phyloP scores from a whole-genome alignment of 192 early-diverging fungal species.

The Gryganskiella cystojenkinii region DNA sequence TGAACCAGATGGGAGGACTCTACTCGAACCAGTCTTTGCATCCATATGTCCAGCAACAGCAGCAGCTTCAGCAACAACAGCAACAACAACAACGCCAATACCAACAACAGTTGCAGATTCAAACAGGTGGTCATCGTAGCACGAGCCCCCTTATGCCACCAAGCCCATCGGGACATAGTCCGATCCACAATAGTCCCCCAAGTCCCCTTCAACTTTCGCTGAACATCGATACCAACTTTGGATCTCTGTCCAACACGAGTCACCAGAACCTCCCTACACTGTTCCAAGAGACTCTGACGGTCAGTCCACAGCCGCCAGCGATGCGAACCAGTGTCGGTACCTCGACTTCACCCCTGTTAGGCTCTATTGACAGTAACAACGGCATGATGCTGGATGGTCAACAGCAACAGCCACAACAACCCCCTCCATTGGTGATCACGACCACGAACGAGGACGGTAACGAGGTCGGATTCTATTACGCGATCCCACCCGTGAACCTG shows the following conservation, averaged over 20 bases:
- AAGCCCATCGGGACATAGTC: slow-evolving; percentile 26
- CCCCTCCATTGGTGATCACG: slow-evolving; percentile 46
- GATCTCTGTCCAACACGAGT: slow-evolving; percentile 5
- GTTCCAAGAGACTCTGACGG: slow-evolving; percentile 26
- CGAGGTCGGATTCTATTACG: slow-evolving; percentile 51
- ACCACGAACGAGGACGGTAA: slow-evolving; percentile 51
- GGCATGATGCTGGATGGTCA: not conserved
- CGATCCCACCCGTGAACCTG: slow-evolving; percentile 34
- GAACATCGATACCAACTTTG: slow-evolving; percentile 40
- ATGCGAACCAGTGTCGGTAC: slow-evolving; percentile 29
- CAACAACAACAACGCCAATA: slow-evolving; percentile 19
- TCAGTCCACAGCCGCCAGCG: slow-evolving; percentile 18
- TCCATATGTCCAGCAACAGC: not conserved
- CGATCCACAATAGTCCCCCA: slow-evolving; percentile 26
- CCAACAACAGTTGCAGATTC: slow-evolving; percentile 13
- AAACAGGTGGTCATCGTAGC: slow-evolving; percentile 26
- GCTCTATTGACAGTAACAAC: not conserved
- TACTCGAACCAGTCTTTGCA: slow-evolving; percentile 10
- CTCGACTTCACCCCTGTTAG: slow-evolving; percentile 39
- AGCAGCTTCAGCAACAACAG: not conserved
- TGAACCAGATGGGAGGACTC: not conserved
- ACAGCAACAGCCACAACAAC: slow-evolving; percentile 4
- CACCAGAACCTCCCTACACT: slow-evolving; percentile 40
- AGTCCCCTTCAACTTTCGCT: slow-evolving; percentile 43
- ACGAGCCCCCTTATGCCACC: slow-evolving; percentile 22